Base-by-base conservation (phyloP, 208 protist genomes). In the Polymyxa betae region DNA sequence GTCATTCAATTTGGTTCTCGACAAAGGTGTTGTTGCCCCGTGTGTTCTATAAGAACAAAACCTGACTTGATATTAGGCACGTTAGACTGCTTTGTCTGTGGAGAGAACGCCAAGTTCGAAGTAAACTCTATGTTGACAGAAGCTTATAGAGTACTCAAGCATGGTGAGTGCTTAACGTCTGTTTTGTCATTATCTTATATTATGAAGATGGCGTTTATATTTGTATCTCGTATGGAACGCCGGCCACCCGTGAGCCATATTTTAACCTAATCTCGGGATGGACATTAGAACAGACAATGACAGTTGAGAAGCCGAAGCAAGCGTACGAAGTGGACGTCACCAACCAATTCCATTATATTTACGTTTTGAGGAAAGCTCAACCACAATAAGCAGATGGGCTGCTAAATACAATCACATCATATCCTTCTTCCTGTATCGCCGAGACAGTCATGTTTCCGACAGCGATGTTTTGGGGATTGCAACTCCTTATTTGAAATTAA, bases 221-320 rank as follows among this genome's bases (percentile, higher is more conserved):
- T n/a, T 82, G 72, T 43, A 82, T 82, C n/a, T 82, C 72, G 72
- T 82, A 38, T 43, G 72, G 72, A 20, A 35, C 72, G n/a, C 72
- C 72, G 16, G 35, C 5, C 16, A 82, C 72, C 12, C n/a, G 72
- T 35, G n/a, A 20, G 12, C 72, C 10, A 35, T 82, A 82, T 43
- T 82, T 82, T 43, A 5, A 82, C 16, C 16, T n/a, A 5, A n/a
- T 82, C n/a, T n/a, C 72, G 12, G 72, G 35, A 12, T 82, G 72
- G 5, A 40, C 72, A 20, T n/a, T 82, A 12, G 72, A 82, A 43
- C 35, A 5, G 72, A 82, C 72, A 35, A 43, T 82, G 5, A 82
- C 72, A 43, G 35, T 82, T 20, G 72, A 82, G 5, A 82, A 82
- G 72, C 72, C 72, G 72, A 82, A 82, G 35, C 72, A 82, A n/a